Evolutionary conservation across 768 basidiomycete species (phyloP), one percentile per base, ranked within the genome.

Genomic region (Boletus sp.): DNA sequence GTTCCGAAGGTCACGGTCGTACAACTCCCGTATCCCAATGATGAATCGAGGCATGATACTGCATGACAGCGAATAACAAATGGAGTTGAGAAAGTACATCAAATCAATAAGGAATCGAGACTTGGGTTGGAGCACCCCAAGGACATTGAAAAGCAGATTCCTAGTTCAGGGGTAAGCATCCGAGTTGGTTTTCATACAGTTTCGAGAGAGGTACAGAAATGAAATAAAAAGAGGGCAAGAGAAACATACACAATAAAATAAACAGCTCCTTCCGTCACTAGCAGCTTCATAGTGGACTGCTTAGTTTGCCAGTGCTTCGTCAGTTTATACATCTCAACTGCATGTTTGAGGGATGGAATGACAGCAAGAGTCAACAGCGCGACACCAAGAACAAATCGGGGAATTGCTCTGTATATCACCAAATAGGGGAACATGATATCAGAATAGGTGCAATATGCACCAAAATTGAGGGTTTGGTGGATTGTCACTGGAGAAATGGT

Each of bases 221-320:
- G 18, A n/a, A 28, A 44, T 18, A 12, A 12, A 7, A 44, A 24
- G 7, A 5, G n/a, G 24, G 12, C 6, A 29, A 14, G 48, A 45
- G 2, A 20, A 24, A 45, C 59, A 5, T 46, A 46, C 45, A 46
- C 45, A n/a, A 46, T n/a, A n/a, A 46, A 46, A 10, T 46, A 46
- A 30, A 46, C 45, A 29, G 29, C 17, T 10, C 45, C 45, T 30
- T 46, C 45, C 8, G 3, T 46, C 45, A 30, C 45, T 7, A 46
- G 29, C 24, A 46, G 10, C 29, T n/a, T 17, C 17, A 46, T 7
- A 46, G 29, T 46, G 12, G 50, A 56, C 11, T 33, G 52, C 33
- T 57, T 60, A 12, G 28, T 33, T 4, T 41, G 52, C 55, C 52
- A 57, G 39, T 14, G 47, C n/a, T 57, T 60, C 4, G 55, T 56